Evolutionary conservation across 176 grass and related monocot species (phyloP), one percentile per base, ranked within the genome.

Genomic region (Juncus effusus): DNA sequence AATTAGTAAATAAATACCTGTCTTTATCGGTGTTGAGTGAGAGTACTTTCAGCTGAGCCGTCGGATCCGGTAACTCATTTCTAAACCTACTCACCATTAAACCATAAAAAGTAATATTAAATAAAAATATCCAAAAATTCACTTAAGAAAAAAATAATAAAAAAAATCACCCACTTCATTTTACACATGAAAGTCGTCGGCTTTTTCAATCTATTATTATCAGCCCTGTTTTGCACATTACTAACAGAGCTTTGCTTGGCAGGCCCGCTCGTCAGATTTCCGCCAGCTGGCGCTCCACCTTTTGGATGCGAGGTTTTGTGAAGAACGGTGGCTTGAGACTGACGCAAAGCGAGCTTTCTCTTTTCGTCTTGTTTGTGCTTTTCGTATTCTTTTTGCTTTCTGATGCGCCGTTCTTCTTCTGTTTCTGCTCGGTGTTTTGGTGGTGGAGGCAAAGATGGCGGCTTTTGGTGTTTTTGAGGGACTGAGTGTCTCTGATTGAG

Each of bases 51-150:
- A 85, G 81, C 51, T 82, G 85, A 37, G 83, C 81, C 38, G 78
- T 93, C 73, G 88, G 75, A 73, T 99, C 89, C n/a, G 89, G 94
- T 42, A 99, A 70, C 65, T 99, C 94, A 90, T 93, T 93, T 74
- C 83, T 84, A 90, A 87, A 93, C 80, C 88, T 97, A 85, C 73
- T 28, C 19, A 28, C 19, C 19, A 28, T 28, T 28, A 28, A 28
- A 54, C 15, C 40, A 2, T 69, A 55, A 13, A 39, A n/a, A n/a
- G 8, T 13, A 69, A 56, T n/a, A 39, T 40, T 40, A 36, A 56
- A 37, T 14, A 40, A 55, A 55, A 69, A 37, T 11, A 63, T 12
- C 2, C 37, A 4, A 40, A 63, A 36, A 9, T 65, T 42, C 41
- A 57, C 11, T 66, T 44, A 16, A 16, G 40, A 59, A 14, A 50